These are phyloP conservation scores for Cladosporium sp. DNA, from an alignment of 2,329 filamentous ascomycete genomes.

Conservation along the genomic window DNA sequence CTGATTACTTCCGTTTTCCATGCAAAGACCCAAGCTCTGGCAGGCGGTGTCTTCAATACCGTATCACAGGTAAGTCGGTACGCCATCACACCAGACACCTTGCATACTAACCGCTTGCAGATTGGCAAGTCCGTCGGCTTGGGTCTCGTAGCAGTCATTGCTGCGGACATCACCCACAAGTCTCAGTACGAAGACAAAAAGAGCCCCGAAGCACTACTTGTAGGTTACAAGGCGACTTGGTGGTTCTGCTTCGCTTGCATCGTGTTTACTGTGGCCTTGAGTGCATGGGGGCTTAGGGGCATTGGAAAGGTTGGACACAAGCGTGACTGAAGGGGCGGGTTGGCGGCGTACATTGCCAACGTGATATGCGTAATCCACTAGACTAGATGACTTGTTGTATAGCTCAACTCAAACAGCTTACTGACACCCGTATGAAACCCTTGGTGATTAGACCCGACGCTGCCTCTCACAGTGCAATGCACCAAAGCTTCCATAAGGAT, in stretches of 20 bases:
- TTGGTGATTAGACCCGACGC: no score
- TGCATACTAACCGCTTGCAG: slow-evolving; percentile 21
- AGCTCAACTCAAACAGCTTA: no score
- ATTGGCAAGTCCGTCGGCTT: slow-evolving; percentile 40
- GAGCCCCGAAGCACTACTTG: slow-evolving; percentile 34
- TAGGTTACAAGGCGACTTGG: slow-evolving; percentile 40
- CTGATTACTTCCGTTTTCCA: slow-evolving; percentile 42
- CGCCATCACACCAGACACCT: background rate
- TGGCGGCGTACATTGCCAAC: no score
- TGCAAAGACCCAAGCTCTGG: slow-evolving; percentile 38
- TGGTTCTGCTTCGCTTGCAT: slow-evolving; percentile 40
- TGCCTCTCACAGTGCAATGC: no score
- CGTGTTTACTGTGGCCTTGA: slow-evolving; percentile 29
- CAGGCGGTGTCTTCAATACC: slow-evolving; percentile 45
- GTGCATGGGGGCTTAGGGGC: slow-evolving; percentile 37
- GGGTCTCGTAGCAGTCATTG: slow-evolving; percentile 37
- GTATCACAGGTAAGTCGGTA: slow-evolving; percentile 21
- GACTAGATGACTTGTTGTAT: no score
- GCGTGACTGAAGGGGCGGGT: slow-evolving; percentile 11
- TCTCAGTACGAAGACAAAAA: slow-evolving; percentile 26
- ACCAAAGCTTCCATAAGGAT: no score
- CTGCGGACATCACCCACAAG: slow-evolving; percentile 23
- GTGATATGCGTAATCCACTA: no score
- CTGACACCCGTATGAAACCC: no score
- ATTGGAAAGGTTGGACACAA: slow-evolving; percentile 44